Evolutionary conservation across 768 basidiomycete species (phyloP).

Genomic region (Epithele typhae): DNA sequence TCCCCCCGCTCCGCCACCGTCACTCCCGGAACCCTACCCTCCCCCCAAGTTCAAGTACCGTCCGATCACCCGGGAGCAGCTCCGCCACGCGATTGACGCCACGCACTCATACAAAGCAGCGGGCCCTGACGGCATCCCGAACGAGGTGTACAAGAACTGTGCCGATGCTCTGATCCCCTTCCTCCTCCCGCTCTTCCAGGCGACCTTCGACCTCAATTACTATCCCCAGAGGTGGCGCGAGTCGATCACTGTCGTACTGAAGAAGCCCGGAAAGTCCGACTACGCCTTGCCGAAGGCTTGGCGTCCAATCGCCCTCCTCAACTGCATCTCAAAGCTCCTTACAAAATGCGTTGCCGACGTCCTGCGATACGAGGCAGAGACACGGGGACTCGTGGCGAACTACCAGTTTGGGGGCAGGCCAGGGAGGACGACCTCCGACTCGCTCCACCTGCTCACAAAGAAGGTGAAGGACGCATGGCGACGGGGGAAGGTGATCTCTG

Average conservation of each 20-base stretch:
- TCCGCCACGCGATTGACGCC: slow-evolving; percentile 20
- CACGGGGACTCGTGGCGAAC: slow-evolving; percentile 3
- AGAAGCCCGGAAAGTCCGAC: slow-evolving; percentile 31
- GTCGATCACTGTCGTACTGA: slow-evolving; percentile 26
- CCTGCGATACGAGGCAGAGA: slow-evolving; percentile 6
- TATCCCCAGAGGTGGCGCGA: slow-evolving; percentile 25
- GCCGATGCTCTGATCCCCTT: slow-evolving; percentile 21
- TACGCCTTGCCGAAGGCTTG: slow-evolving; percentile 30
- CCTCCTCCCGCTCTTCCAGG: slow-evolving; percentile 26
- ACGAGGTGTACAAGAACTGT: slow-evolving; percentile 29
- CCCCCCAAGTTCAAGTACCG: slow-evolving; percentile 15
- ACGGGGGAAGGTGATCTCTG: slow-evolving; percentile 22
- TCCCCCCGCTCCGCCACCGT: not conserved
- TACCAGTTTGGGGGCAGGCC: slow-evolving; percentile 24
- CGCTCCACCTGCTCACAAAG: slow-evolving; percentile 21
- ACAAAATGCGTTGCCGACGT: slow-evolving; percentile 18
- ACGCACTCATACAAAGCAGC: slow-evolving; percentile 34
- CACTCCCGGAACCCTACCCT: slow-evolving; percentile 20
- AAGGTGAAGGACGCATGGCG: slow-evolving; percentile 23
- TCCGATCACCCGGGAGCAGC: slow-evolving; percentile 23
- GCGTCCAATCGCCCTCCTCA: slow-evolving; percentile 31
- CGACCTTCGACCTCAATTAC: slow-evolving; percentile 22
- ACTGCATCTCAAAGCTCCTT: slow-evolving; percentile 20
- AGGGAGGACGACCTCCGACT: slow-evolving; percentile 21
- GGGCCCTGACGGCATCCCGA: slow-evolving; percentile 26